Evolutionary conservation across 345 rosid genomes (phyloP), one percentile per base, ranked within the genome.

Genomic region (Geranium rotundifolium): DNA sequence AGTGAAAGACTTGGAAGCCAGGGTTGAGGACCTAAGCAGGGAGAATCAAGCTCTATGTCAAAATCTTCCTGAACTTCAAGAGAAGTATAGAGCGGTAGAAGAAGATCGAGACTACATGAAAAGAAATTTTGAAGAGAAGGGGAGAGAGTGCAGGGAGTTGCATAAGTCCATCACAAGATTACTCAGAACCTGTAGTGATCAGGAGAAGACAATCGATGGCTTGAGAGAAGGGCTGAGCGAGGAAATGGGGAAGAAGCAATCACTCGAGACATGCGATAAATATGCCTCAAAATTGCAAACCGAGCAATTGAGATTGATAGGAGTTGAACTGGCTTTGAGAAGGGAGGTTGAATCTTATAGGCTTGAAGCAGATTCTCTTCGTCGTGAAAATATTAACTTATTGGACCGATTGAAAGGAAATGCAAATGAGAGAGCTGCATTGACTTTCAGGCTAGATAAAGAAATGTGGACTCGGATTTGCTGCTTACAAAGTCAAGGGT

Each of bases 221-320:
- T 80, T 95, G 76, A 77, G 76, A 61, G 85, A 75, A 70, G 84
- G 67, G 58, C 75, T 80, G 18, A 63, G 66, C 20, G 87, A 79
- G 69, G 82, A 84, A 59, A 54, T 55, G 15, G 82, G 67, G 50
- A 82, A 76, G 71, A 76, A 72, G 77, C 81, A 75, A 17, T 55
- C 88, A 20, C 49, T 34, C 52, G 86, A 78, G 59, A 75, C 71
- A 54, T 63, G 58, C 69, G 91, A 84, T 20, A 76, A 77, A 67
- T 73, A 72, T 59, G 70, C 82, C 62, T 71, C 71, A 52, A 81
- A 73, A 71, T 64, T 90, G 82, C 91, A 80, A 70, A 78, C 70
- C 78, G 99, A 95, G 79, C 95, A 85, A 75, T 56, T 82, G 81
- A 82, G 99, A 82, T 72, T 90, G 76, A 82, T 90, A 27, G 91